Conservation (phyloP, 2,329 filamentous ascomycete species). For the Xylaria sp. region DNA sequence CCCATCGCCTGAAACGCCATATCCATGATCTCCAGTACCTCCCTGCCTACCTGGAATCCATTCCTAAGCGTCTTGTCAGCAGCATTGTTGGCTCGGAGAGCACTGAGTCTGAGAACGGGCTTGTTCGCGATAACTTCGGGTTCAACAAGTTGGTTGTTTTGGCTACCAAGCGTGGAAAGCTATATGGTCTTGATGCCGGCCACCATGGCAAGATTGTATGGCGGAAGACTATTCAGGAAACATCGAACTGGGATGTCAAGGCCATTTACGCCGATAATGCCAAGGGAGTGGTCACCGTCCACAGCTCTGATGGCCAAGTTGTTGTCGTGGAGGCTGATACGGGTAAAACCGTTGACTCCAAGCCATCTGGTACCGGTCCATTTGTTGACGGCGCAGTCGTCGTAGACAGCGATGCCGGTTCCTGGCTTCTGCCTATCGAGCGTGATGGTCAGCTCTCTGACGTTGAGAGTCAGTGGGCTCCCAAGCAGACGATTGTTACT, state of each 20-base stretch:
- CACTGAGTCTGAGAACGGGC: constrained; percentile 38
- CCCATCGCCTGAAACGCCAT: constrained; percentile 81
- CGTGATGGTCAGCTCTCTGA: constrained; percentile 44
- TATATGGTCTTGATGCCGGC: constrained; percentile 75
- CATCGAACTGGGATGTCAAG: constrained; percentile 56
- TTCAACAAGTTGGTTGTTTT: constrained; percentile 82
- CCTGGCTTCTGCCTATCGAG: constrained; percentile 51
- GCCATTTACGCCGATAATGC: constrained; percentile 59
- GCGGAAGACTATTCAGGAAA: constrained; percentile 55
- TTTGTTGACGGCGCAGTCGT: constrained; percentile 44
- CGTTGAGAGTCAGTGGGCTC: constrained; percentile 41
- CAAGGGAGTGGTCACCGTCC: constrained; percentile 51
- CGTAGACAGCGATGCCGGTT: constrained; percentile 48
- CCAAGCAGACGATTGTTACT: constrained; percentile 51
- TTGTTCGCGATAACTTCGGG: constrained; percentile 72
- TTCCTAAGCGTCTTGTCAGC: constrained; percentile 64
- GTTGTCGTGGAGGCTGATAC: constrained; percentile 50
- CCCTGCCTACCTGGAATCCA: constrained; percentile 63
- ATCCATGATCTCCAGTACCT: constrained; percentile 70
- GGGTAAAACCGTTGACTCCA: constrained; percentile 46
- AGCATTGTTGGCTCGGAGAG: constrained; percentile 57
- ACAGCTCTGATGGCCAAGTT: constrained; percentile 57
- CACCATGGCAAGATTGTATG: constrained; percentile 70
- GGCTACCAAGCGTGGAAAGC: constrained; percentile 70
- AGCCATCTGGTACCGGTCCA: constrained; percentile 36